Evolutionary conservation across 768 basidiomycete genomes (phyloP), one percentile per base, ranked within the genome.

Genomic region (Tricholoma sp.): DNA sequence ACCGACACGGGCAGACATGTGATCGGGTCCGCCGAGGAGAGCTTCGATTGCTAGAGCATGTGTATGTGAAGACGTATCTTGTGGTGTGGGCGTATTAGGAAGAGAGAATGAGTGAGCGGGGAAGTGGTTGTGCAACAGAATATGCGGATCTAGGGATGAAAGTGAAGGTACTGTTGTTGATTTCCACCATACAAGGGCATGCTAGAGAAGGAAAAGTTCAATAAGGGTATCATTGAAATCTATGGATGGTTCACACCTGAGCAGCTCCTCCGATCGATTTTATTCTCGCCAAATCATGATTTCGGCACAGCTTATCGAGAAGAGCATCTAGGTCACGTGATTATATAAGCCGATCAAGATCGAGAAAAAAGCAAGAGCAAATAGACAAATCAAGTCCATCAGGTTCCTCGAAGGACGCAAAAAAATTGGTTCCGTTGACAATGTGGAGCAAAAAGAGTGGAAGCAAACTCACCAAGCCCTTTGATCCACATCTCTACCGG

Each of bases 401-500:
- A 6, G 35, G 14, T 37, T 4, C 57, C 54, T 59, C 62, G 68
- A 70, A 67, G 71, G 69, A 67, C 66, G 64, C 61, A 71, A 76
- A 78, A 82, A 78, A 75, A 77, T 83, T 84, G 84, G 73, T 86
- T 83, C 82, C 83, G 83, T 73, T 66, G 66, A 59, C 61, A 43
- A 57, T 62, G 59, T 55, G 57, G 56, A 53, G 63, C 65, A 66
- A 65, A 61, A 60, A 57, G 54, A 63, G 54, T 52, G 56, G 59
- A 53, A 50, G 14, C 59, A 58, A 56, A 74, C 86, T 71, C 69
- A 91, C 91, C 91, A 51, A 94, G 80, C 14, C 80, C 88, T 69
- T 89, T 91, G 55, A 91, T 84, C 91, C 91, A 93, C 88, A 93
- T 91, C 65, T 94, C 91, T 47, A 94, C 81, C 1, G 91, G 91